phyloP scores from a whole-genome alignment of 441 rosid species.

The Metrosideros polymorpha region DNA sequence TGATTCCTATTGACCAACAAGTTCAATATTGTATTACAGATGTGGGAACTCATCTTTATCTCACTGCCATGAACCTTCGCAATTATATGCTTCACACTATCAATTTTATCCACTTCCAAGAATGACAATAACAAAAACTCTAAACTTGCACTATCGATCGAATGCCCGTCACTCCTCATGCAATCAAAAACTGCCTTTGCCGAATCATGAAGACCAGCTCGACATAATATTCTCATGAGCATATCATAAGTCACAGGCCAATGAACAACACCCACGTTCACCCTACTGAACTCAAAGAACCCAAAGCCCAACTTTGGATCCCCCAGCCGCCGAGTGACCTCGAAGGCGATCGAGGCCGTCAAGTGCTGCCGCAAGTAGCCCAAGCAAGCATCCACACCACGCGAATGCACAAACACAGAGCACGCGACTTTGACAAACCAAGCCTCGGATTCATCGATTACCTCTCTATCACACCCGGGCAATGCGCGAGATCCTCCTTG shows the following conservation, averaged over 20 bases:
- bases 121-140: constrained; percentile 44
- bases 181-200: constrained; percentile 34
- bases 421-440: constrained; percentile 77
- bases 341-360: constrained; percentile 46
- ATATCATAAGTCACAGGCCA: constrained; percentile 44
- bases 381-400: constrained; percentile 28
- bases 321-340: constrained; percentile 49
- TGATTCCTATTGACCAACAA: constrained; percentile 36
- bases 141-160: constrained; percentile 27
- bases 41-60: constrained; percentile 20
- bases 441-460: constrained; percentile 23
- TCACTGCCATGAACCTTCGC: constrained; percentile 26
- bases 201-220: constrained; percentile 39
- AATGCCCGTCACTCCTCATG: constrained; percentile 66
- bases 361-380: constrained; percentile 44
- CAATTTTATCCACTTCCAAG: constrained; percentile 29
- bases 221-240: constrained; percentile 58
- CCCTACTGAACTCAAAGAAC: constrained; percentile 56
- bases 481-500: constrained; percentile 30
- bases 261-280: constrained; percentile 36
- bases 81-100: constrained; percentile 40
- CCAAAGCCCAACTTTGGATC: constrained; percentile 48
- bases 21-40: constrained; percentile 43
- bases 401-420: constrained; percentile 34
- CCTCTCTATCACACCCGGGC: constrained; percentile 25